Percentiles rank a stretch among this genome's conserved stretches.
Conservation (phyloP, 176 grass and related monocot species). For the Coix lacrymajobi region DNA sequence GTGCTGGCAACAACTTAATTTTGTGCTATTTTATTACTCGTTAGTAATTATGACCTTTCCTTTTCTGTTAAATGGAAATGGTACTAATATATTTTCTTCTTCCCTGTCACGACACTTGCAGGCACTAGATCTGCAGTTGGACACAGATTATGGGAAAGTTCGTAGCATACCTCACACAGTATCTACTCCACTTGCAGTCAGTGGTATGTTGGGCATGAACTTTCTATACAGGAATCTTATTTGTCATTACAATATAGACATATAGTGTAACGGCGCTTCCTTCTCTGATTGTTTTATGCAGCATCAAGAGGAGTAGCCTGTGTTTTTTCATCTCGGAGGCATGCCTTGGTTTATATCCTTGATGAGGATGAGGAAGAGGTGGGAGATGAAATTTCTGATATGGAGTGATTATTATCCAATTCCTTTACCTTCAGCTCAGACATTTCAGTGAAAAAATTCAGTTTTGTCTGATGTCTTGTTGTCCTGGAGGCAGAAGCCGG, state of each 20-base stretch:
- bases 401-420: constrained; percentile 44
- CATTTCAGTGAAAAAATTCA: neutral
- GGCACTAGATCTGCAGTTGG: constrained; percentile 41
- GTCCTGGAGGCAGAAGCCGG: neutral
- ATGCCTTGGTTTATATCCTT: constrained; percentile 92
- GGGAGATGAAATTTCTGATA: constrained; percentile 65
- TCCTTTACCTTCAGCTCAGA: neutral
- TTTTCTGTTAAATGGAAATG: neutral
- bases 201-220: constrained; percentile 53
- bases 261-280: too few relatives aligned
- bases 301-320: constrained; percentile 87
- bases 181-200: constrained; percentile 74
- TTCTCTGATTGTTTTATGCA: constrained; percentile 35
- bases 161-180: constrained; percentile 62
- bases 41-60: neutral
- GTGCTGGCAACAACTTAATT: neutral
- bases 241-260: neutral
- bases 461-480: neutral
- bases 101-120: constrained; percentile 17
- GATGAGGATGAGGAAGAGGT: constrained; percentile 77
- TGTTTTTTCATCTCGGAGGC: constrained; percentile 64
- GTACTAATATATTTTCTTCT: neutral
- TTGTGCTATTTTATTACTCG: neutral
- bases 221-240: constrained; percentile 19
- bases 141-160: constrained; percentile 62